Conservation (phyloP, 306 rosid species). For the Abrus precatorius region DNA sequence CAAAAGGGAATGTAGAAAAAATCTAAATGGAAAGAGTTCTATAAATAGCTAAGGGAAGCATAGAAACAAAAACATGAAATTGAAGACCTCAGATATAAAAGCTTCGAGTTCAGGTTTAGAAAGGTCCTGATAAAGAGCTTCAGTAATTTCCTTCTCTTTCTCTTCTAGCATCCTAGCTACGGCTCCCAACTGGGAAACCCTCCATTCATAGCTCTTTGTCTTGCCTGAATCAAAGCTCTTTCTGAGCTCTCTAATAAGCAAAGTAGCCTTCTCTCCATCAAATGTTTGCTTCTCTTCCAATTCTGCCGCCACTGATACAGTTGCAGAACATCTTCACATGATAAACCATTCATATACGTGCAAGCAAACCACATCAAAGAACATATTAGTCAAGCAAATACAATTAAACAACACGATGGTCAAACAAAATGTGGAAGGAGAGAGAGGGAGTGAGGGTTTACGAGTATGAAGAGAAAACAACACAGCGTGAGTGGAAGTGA, state of each 20-base stretch:
- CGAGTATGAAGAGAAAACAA: slow-evolving; percentile 51
- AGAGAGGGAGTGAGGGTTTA: slow-evolving; percentile 31
- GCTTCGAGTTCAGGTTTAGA: slow-evolving; percentile 75
- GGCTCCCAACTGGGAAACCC: slow-evolving; percentile 70
- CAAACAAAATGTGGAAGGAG: slow-evolving; percentile 14
- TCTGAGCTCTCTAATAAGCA: slow-evolving; percentile 66
- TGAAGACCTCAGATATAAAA: slow-evolving; percentile 75
- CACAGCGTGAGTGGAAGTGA: slow-evolving; percentile 40
- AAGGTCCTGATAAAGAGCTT: slow-evolving; percentile 76
- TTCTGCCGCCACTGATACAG: slow-evolving; percentile 54
- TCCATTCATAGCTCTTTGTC: slow-evolving; percentile 83
- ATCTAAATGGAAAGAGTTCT: not conserved
- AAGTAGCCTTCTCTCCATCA: slow-evolving; percentile 58
- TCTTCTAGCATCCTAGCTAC: slow-evolving; percentile 76
- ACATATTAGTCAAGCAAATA: slow-evolving; percentile 18
- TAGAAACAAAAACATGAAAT: not conserved
- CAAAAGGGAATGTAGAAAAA: slow-evolving; percentile 7
- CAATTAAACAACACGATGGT: slow-evolving; percentile 7
- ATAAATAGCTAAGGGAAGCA: slow-evolving; percentile 8
- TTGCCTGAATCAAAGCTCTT: slow-evolving; percentile 66
- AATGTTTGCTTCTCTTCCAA: slow-evolving; percentile 57
- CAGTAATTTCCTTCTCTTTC: slow-evolving; percentile 66
- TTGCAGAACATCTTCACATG: slow-evolving; percentile 61
- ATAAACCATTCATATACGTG: slow-evolving; percentile 21
- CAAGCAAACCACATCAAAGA: not conserved